Base-by-base conservation (phyloP, 2,329 filamentous ascomycete species). In the Colletotrichum lindemuthianum region DNA sequence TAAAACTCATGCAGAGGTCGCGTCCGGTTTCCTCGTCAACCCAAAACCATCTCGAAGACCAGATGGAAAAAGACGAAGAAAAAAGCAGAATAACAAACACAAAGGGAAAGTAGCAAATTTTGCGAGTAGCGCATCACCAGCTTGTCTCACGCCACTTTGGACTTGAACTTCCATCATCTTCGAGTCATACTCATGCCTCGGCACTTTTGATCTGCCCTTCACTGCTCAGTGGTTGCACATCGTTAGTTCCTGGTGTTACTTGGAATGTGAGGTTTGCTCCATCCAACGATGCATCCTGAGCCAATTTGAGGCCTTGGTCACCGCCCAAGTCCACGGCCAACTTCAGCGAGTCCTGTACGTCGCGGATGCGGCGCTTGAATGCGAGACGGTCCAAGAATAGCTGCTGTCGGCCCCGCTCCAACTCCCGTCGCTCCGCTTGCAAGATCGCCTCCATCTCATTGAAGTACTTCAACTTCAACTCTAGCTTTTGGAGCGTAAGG, bases 381-480 rank as follows among this genome's bases (percentile, higher is more conserved):
- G 91, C 87, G 54, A 99, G 83, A 32, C 96, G 88, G 76, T 99
- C 96, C 41, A 98, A 82, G 83, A 98, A 97, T 15, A 99, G 86
- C 76, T 97, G 92, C 76, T 98, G 94, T 36, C 95, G 89, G 44
- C 92, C 92, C 61, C 94, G 88, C 78, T 99, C 96, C 24, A 99
- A 84, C 77, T 99, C 96, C 65, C 94, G 88, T 65, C 95, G 90
- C 81, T 99, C 96, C 6, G 94, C 93, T 71, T 96, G 92, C 54
- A 99, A 84, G 48, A 97, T 90, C 15, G 92, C 86, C 78, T 99
- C 96, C 86, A 99, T 94, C 77, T 99, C 96, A 72, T 92, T 91
- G 79, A 99, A 99, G 76, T 98, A 97, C 73, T 93, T 90, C 65
- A 99, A 85, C 80, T 99, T 99, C 71, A 98, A 83, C 78, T 98